Conservation (phyloP, 257 asterid species). For the Fraxinus anomala region DNA sequence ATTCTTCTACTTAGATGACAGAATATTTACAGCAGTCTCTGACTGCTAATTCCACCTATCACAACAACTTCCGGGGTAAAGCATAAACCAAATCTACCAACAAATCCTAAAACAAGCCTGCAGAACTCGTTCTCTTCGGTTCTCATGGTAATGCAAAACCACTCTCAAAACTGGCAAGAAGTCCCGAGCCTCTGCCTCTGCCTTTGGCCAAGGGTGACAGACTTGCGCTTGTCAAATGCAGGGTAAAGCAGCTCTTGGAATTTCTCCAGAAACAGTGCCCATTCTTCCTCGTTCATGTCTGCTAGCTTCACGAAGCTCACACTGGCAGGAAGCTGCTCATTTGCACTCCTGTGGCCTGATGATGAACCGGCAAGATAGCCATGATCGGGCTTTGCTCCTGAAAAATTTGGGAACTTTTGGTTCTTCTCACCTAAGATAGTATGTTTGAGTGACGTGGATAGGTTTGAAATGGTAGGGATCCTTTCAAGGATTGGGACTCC, state of each 20-base stretch:
- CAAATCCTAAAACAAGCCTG: constrained; percentile 40
- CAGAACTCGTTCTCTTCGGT: constrained; percentile 36
- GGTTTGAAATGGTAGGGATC: constrained; percentile 41
- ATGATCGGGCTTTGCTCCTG: constrained; percentile 48
- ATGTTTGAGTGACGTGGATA: constrained; percentile 59
- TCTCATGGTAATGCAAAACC: constrained; percentile 32
- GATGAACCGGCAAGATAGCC: constrained; percentile 53
- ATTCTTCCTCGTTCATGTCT: constrained; percentile 82
- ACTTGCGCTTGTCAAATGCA: constrained; percentile 69
- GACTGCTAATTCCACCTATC: constrained; percentile 31
- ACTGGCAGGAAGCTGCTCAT: constrained; percentile 88
- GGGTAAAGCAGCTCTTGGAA: constrained; percentile 74
- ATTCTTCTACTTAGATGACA: constrained; percentile 38
- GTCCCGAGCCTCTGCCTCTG: constrained; percentile 97
- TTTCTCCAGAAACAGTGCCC: constrained; percentile 81
- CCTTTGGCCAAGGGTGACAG: constrained; percentile 56
- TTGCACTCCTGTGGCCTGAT: constrained; percentile 85
- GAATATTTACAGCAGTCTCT: constrained; percentile 61
- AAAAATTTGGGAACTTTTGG: constrained; percentile 48
- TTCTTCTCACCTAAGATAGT: constrained; percentile 63
- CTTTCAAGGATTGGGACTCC: constrained; percentile 32
- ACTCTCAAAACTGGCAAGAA: constrained; percentile 95
- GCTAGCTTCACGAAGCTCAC: constrained; percentile 80
- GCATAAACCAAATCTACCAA: constrained; percentile 44
- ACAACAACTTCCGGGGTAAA: constrained; percentile 31